A percentile compares a stretch with the other conserved stretches of the same genome.
Evolutionary conservation across 2,329 filamentous ascomycete species (phyloP).

Genomic region (Xylaria sp.): DNA sequence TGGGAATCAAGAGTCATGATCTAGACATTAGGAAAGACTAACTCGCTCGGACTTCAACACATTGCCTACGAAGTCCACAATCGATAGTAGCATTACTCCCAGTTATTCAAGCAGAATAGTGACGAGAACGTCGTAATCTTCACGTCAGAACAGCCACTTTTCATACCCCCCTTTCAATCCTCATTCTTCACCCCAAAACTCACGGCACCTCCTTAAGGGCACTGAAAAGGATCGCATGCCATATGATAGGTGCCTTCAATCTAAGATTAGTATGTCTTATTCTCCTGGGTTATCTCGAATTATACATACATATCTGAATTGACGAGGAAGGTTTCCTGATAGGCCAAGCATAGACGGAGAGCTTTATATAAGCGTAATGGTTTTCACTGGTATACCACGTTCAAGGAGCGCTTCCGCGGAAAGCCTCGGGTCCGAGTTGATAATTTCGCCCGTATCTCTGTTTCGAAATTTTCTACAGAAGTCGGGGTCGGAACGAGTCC

Average conservation of each 20-base stretch:
- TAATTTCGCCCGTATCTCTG: slow-evolving; percentile 32
- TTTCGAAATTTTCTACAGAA: slow-evolving; percentile 35
- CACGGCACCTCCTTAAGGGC: background rate
- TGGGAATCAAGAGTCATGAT: too few relatives aligned
- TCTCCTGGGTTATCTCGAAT: background rate
- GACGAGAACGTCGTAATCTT: background rate
- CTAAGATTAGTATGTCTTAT: background rate
- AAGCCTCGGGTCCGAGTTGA: slow-evolving; percentile 42
- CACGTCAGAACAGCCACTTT: background rate
- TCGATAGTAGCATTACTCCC: background rate
- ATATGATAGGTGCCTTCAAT: background rate
- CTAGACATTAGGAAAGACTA: too few relatives aligned
- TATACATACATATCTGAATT: background rate
- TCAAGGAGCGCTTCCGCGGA: slow-evolving; percentile 35
- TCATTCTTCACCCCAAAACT: background rate
- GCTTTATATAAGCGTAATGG: slow-evolving; percentile 38
- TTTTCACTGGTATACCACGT: slow-evolving; percentile 32
- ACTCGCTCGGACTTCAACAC: too few relatives aligned
- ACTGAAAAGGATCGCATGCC: background rate
- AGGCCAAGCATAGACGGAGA: background rate
- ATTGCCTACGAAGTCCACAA: too few relatives aligned
- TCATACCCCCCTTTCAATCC: background rate
- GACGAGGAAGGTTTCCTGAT: background rate
- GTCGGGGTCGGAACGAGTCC: slow-evolving; percentile 30
- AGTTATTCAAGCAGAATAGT: background rate